Evolutionary conservation across 2,329 filamentous ascomycete species (phyloP).

Genomic region (Lizonia empirigonia): DNA sequence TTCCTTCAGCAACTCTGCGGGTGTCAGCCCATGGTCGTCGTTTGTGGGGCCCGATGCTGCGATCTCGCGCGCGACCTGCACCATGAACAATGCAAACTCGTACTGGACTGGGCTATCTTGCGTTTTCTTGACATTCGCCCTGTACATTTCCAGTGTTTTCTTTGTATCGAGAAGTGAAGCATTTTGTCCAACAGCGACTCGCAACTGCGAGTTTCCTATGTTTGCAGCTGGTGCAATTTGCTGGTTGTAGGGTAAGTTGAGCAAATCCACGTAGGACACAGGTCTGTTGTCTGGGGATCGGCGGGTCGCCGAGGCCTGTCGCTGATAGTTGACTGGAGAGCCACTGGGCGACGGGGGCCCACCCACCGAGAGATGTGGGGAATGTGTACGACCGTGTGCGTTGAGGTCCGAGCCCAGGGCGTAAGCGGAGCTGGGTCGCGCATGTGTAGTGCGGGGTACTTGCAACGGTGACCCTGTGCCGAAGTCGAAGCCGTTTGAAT

Average conservation of each 20-base stretch:
- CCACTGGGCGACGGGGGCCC: slow-evolving; percentile 46
- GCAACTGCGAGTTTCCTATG: slow-evolving; percentile 81
- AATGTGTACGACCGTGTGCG: slow-evolving; percentile 64
- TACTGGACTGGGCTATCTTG: slow-evolving; percentile 90
- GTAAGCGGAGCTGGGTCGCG: slow-evolving; percentile 76
- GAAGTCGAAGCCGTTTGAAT: slow-evolving; percentile 40
- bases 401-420: slow-evolving; percentile 74
- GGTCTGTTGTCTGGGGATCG: slow-evolving; percentile 64
- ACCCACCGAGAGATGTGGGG: slow-evolving; percentile 57
- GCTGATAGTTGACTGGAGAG: slow-evolving; percentile 52
- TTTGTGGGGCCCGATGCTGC: slow-evolving; percentile 35
- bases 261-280: slow-evolving; percentile 65
- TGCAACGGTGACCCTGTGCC: slow-evolving; percentile 41
- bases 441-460: slow-evolving; percentile 62
- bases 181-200: slow-evolving; percentile 81
- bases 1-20: slow-evolving; percentile 75
- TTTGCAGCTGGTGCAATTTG: slow-evolving; percentile 67
- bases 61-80: slow-evolving; percentile 84
- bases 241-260: slow-evolving; percentile 77
- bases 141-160: slow-evolving; percentile 97
- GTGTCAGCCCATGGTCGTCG: slow-evolving; percentile 53
- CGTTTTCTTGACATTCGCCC: slow-evolving; percentile 95
- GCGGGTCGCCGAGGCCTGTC: slow-evolving; percentile 58
- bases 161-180: slow-evolving; percentile 88
- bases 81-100: slow-evolving; percentile 93